phyloP scores from a whole-genome alignment of 768 basidiomycete species.

The Hericium rajendrae region DNA sequence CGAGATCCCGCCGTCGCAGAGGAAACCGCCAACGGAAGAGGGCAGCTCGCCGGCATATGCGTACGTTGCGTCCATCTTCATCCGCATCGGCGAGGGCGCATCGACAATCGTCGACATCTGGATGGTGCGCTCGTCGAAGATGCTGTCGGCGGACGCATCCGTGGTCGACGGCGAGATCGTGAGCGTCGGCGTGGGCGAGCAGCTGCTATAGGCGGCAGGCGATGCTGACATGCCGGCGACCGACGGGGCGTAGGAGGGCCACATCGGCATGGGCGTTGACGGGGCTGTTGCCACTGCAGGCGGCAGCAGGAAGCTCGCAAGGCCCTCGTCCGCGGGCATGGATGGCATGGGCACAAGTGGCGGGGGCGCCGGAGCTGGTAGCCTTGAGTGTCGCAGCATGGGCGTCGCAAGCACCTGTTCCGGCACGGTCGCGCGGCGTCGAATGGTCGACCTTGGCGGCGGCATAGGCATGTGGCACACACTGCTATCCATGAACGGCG shows the following conservation, averaged over 20 bases:
- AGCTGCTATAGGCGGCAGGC: neutral
- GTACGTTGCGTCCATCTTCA: conserved; percentile 13
- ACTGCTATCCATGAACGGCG: conserved; percentile 15
- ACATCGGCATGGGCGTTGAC: neutral
- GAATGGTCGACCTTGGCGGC: neutral
- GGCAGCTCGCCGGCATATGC: conserved; percentile 11
- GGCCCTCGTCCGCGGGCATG: neutral
- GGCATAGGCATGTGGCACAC: too few species aligned
- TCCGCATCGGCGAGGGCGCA: neutral
- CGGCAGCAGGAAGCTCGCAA: neutral
- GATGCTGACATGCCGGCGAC: neutral
- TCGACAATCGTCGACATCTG: conserved; percentile 12
- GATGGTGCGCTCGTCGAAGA: conserved; percentile 12
- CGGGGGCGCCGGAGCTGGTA: neutral
- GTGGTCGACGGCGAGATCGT: conserved; percentile 11
- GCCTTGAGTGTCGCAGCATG: neutral
- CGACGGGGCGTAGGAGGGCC: neutral
- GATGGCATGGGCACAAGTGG: neutral
- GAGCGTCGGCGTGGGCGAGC: conserved; percentile 14
- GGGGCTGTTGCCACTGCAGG: neutral
- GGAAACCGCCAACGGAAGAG: neutral
- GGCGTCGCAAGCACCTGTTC: neutral
- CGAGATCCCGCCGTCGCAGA: conserved; percentile 10
- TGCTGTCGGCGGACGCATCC: conserved; percentile 12
- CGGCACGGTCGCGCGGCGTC: neutral